Base-by-base conservation (phyloP, 495 filamentous ascomycete species). In the Hypoxylon crocopeplum region DNA sequence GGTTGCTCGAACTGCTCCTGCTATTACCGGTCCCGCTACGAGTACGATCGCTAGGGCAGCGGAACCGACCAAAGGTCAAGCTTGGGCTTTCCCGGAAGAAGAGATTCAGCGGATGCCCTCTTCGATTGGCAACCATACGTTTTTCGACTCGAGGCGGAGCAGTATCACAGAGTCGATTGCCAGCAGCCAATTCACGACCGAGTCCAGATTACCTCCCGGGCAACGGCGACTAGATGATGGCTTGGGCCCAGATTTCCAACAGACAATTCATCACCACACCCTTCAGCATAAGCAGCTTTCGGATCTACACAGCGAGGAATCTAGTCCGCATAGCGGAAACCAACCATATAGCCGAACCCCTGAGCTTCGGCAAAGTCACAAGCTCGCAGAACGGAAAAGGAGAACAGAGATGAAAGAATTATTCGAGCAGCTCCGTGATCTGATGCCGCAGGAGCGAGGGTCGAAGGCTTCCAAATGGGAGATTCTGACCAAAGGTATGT, bases 381-480 rank as follows among this genome's bases (percentile, higher is more conserved):
- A 99, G 69, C 79, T 98, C 38, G 94, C 94, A 5, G 94, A 99
- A 75, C 83, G 94, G 29, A 99, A 98, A 75, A 88, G 94, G 12
- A 84, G 94, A 27, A 96, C 91, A 41, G 94, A 99, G 70, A 98
- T 99, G 94, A 99, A 99, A 73, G 88, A 93, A 68, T 81, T 97
- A 5, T 98, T 98, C 69, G 94, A 99, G 59, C 82, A 88, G 38
- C 75, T 99, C 19, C 85, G 93, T 30, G 81, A 87, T 46, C 82
- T 91, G 33, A 85, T 97, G 58, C 93, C 93, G 5, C 86, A 91
- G 49, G 89, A 89, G 54, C 86, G 92, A 44, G 93, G 92, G 15
- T 88, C 89, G 37, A 99, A 98, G 68, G 93, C 93, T 2, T 97
- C 92, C 68, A 99, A 99, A 74, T 99, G 95, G 95, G 94, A 99